These are phyloP conservation scores for Alternaria longipes DNA, from an alignment of 2,329 filamentous ascomycete genomes.

Conservation along the genomic window DNA sequence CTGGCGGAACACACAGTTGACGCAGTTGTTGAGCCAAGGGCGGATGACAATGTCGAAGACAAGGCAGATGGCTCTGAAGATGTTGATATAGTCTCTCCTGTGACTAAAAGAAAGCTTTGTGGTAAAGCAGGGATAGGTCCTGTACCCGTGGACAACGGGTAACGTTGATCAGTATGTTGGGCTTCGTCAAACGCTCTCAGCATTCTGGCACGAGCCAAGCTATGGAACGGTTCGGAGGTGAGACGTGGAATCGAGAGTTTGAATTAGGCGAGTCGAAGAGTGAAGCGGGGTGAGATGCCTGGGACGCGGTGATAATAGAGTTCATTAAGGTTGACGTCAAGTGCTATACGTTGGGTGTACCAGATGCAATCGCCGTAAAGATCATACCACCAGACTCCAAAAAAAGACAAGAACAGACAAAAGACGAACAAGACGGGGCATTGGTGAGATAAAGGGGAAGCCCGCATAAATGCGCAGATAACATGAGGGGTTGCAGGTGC, in stretches of 20 bases:
- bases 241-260: slow-evolving; percentile 10
- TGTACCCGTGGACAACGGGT: slow-evolving; percentile 31
- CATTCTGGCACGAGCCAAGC: slow-evolving; percentile 30
- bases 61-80: slow-evolving; percentile 5
- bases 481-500: slow-evolving; percentile 35
- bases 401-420: slow-evolving; percentile 5
- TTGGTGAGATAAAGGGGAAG: slow-evolving; percentile 18
- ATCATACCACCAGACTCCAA: slow-evolving; percentile 14
- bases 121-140: slow-evolving; percentile 32
- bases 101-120: slow-evolving; percentile 31
- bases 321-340: slow-evolving; percentile 34
- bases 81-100: slow-evolving; percentile 21
- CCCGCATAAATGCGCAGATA: slow-evolving; percentile 28
- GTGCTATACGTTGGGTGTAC: slow-evolving; percentile 22
- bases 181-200: slow-evolving; percentile 25
- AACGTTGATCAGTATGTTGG: slow-evolving; percentile 34
- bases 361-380: slow-evolving; percentile 12
- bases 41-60: slow-evolving; percentile 2
- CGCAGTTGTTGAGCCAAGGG: slow-evolving; percentile 6
- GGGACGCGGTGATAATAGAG: slow-evolving; percentile 28
- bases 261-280: not conserved
- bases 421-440: slow-evolving; percentile 5
- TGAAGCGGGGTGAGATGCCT: not conserved
- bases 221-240: slow-evolving; percentile 6
- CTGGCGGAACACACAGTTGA: slow-evolving; percentile 3